These are phyloP conservation scores for Exophiala alcalophila DNA, from an alignment of 2,329 filamentous ascomycete genomes.

Conservation along the genomic window DNA sequence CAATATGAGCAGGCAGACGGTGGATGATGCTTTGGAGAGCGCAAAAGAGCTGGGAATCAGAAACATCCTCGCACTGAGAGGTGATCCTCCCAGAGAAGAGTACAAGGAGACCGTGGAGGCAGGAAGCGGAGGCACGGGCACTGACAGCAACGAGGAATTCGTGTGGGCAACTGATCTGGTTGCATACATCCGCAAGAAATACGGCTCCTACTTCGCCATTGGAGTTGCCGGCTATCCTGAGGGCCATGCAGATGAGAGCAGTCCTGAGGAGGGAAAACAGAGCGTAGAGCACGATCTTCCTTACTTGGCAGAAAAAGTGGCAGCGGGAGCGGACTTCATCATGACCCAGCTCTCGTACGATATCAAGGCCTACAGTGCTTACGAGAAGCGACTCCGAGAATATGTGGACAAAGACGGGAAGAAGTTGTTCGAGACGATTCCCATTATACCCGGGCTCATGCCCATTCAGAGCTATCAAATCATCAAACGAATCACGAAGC, in stretches of 20 bases:
- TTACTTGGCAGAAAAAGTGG: conserved; percentile 83
- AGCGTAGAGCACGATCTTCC: conserved; percentile 68
- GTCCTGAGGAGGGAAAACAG: conserved; percentile 69
- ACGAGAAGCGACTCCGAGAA: conserved; percentile 71
- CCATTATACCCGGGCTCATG: conserved; percentile 94
- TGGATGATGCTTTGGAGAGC: conserved; percentile 86
- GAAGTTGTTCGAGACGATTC: conserved; percentile 71
- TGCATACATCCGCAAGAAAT: conserved; percentile 75
- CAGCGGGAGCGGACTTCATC: conserved; percentile 92
- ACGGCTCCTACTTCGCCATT: conserved; percentile 94
- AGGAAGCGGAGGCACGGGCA: conserved; percentile 33
- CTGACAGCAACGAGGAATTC: conserved; percentile 67
- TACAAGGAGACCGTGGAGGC: conserved; percentile 57
- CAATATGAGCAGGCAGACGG: conserved; percentile 83
- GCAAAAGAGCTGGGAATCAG: conserved; percentile 86
- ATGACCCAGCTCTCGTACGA: conserved; percentile 99
- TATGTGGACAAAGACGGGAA: conserved; percentile 66
- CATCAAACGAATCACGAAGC: conserved; percentile 86
- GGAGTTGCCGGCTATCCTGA: conserved; percentile 95
- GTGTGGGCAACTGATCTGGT: conserved; percentile 87
- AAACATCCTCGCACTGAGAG: conserved; percentile 88
- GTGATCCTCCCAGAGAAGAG: conserved; percentile 88
- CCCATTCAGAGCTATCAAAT: conserved; percentile 97
- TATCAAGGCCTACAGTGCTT: conserved; percentile 73
- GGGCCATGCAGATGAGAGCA: conserved; percentile 86